Evolutionary conservation across 2,329 filamentous ascomycete species (phyloP).

Genomic region (Aphanoascus verrucosus): DNA sequence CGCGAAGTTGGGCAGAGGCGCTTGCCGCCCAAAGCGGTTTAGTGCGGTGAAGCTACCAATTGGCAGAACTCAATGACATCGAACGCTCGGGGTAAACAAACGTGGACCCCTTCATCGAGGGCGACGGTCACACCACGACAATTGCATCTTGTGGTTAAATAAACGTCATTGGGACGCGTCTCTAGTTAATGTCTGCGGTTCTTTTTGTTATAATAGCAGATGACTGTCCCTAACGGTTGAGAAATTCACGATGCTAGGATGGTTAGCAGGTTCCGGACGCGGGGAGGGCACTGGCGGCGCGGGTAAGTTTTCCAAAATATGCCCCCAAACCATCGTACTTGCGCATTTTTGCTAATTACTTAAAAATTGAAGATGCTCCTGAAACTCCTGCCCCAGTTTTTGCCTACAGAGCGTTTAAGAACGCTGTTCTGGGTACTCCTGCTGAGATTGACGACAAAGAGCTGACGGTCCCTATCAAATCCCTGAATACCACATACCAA

Average conservation of each 20-base stretch:
- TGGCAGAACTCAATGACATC: not conserved
- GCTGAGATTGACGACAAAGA: conserved; percentile 38
- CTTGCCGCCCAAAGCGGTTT: conserved; percentile 5
- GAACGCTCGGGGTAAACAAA: conserved; percentile 8
- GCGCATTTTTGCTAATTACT: not conserved
- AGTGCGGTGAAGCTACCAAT: conserved; percentile 11
- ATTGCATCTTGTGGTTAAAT: conserved; percentile 1
- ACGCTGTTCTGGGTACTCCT: conserved; percentile 44
- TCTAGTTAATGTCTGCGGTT: not conserved
- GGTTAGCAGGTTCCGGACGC: conserved; percentile 25
- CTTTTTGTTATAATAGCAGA: not conserved
- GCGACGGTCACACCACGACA: conserved; percentile 5
- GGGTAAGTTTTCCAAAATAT: not conserved
- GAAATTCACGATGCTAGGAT: conserved; percentile 25
- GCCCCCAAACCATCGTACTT: no score
- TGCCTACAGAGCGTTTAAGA: conserved; percentile 55
- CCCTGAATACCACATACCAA: conserved; percentile 18
- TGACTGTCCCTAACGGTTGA: not conserved
- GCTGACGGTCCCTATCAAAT: conserved; percentile 16
- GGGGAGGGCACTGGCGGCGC: conserved; percentile 13
- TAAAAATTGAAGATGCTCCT: conserved; percentile 41
- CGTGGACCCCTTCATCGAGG: conserved; percentile 9
- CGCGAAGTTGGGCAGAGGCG: conserved; percentile 4
- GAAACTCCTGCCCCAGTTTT: conserved; percentile 58
- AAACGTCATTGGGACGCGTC: conserved; percentile 7